Evolutionary conservation across 352 stramenopile species (phyloP), one percentile per base, ranked within the genome.

Genomic region (Phytopythium helicoides): DNA sequence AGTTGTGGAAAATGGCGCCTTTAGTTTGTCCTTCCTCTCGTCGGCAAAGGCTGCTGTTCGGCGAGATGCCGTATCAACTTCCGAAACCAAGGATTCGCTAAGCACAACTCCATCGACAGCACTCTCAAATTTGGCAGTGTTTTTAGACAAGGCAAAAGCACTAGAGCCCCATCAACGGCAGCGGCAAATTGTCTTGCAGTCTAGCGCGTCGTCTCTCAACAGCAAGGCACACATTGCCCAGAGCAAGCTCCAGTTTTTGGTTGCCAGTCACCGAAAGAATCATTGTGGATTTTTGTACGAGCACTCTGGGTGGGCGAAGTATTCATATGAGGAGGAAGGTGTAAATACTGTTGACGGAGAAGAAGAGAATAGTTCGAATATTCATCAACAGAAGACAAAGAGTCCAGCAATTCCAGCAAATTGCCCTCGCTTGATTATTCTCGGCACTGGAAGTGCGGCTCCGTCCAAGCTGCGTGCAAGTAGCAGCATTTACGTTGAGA

Each of bases 381-480:
- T 11, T 22, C 15, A 9, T 40, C 14, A 19, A 25, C 3, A 26
- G 21, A 16, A 21, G 15, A 14, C 7, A 9, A 12, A 6, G 14
- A 7, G 15, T 19, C 36, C 14, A 9, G 1, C 22, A 6, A 19
- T 53, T 34, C 3, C 41, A 26, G 3, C 28, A 21, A 25, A 47
- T 3, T 10, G 16, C 10, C 58, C 46, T n/a, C 64, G 63, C 2
- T 50, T 99, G 21, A 83, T 93, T 22, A 97, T 99, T 35, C 78
- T 98, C 10, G 97, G 97, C 7, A 99, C 97, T 2, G 96, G 96
- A 1, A 98, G 90, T 23, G 97, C 97, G 2, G 79, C 98, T 3
- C 97, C 97, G 25, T 98, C 94, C 42, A 99, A 99, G 66, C 89
- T 98, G 44, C 87, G 97, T 12, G 98, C 98, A 58, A 97, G 98